A percentile compares a stretch with the other conserved stretches of the same genome.
These are phyloP conservation scores for Leishmania braziliensis DNA, from an alignment of 208 protist species.

Conservation along the genomic window DNA sequence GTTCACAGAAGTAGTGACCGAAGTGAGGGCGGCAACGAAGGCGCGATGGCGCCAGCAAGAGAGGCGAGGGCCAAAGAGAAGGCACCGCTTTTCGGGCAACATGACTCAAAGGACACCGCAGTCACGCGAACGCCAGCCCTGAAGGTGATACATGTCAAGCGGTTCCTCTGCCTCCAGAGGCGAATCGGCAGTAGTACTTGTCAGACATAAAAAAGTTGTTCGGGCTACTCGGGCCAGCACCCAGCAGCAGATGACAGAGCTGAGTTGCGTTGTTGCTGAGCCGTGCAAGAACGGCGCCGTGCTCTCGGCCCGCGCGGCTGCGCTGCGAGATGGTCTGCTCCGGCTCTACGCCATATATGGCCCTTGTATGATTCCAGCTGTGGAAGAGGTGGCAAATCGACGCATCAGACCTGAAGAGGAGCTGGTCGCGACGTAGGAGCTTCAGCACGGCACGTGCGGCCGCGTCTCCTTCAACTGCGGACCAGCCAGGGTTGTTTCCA, in stretches of 20 bases:
- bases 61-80: too few relatives aligned
- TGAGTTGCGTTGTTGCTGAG: neutral
- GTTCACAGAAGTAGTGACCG: too few relatives aligned
- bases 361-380: conserved; percentile 11
- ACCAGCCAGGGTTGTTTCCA: neutral
- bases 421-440: conserved; percentile 7
- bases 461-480: conserved; percentile 11
- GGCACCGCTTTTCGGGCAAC: too few relatives aligned
- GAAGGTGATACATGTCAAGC: too few relatives aligned
- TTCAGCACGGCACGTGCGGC: conserved; percentile 10
- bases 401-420: conserved; percentile 10
- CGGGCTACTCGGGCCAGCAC: too few relatives aligned
- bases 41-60: too few relatives aligned
- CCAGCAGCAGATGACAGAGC: too few relatives aligned
- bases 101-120: too few relatives aligned
- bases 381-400: conserved; percentile 12
- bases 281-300: neutral
- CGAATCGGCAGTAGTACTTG: too few relatives aligned
- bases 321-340: conserved; percentile 11
- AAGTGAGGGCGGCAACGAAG: neutral
- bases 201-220: too few relatives aligned
- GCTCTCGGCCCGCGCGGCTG: neutral
- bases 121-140: too few relatives aligned
- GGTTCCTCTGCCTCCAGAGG: too few relatives aligned
- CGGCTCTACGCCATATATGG: conserved; percentile 14